Base-by-base conservation (phyloP, 1,284 basidiomycete genomes). In the Takashimella koratensis region DNA sequence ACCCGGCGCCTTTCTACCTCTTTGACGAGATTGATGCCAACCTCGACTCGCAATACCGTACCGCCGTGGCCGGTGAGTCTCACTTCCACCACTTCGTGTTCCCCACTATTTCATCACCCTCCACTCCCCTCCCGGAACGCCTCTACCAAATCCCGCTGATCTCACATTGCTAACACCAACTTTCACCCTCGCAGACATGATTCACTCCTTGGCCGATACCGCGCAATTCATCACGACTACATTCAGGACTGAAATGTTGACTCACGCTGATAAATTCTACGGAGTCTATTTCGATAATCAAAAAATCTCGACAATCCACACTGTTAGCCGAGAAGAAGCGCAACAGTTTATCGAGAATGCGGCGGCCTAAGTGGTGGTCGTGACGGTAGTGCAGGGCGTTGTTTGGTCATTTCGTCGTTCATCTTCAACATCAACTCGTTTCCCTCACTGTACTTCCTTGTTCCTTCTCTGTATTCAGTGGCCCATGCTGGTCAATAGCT, bases 21-120 rank as follows among this genome's bases (percentile, higher is more conserved):
- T 98, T 98, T 70, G 96, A 99, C 73, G 96, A 99, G 86, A 98
- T 98, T 68, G 95, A 98, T 67, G 95, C 95, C 48, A 98, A 98
- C 67, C 81, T 99, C 49, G 96, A 99, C 67, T 91, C 95, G 4
- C 92, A 98, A 78, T 97, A 98, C 62, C 87, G 95, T 42, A 97
- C 94, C 2, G 91, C 95, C 2, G 95, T 98, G 22, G 93, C 95
- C 25, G 83, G 90, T 91, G 66, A 68, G 87, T 76, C n/a, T n/a
- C n/a, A n/a, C n/a, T n/a, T n/a, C n/a, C n/a, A n/a, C n/a, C n/a
- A n/a, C n/a, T n/a, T n/a, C n/a, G n/a, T n/a, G n/a, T n/a, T n/a
- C n/a, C n/a, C n/a, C n/a, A n/a, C n/a, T n/a, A n/a, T n/a, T n/a
- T n/a, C 22, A 16, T 10, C 40, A 36, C 30, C 25, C 13, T n/a